A percentile compares a stretch with the other conserved stretches of the same genome.
Conservation (phyloP, 2,329 filamentous ascomycete species). For the Neospermospora avenae region DNA sequence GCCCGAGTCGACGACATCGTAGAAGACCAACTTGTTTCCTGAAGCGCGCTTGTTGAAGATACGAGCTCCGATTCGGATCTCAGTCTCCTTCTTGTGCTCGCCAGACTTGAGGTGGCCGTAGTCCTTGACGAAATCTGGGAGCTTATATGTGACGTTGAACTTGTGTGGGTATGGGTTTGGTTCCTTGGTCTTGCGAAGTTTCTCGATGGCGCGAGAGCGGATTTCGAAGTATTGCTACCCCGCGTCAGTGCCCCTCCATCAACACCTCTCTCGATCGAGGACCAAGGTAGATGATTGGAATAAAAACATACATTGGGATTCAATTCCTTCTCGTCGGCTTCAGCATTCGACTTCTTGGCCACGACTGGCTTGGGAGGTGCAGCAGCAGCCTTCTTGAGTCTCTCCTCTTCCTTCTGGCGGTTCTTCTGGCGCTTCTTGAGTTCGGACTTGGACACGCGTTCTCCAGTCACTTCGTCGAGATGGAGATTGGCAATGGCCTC, state of each 20-base stretch:
- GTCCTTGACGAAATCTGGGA: conserved; percentile 74
- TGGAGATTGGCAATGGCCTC: conserved; percentile 49
- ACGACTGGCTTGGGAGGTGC: conserved; percentile 57
- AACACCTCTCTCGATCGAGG: neutral
- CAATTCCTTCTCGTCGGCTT: conserved; percentile 66
- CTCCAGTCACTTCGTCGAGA: conserved; percentile 90
- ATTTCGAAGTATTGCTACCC: conserved; percentile 91
- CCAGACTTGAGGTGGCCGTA: conserved; percentile 84
- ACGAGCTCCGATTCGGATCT: conserved; percentile 75
- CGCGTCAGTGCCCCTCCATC: conserved; percentile 17
- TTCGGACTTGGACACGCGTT: conserved; percentile 78
- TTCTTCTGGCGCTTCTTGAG: conserved; percentile 96
- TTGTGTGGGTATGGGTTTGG: conserved; percentile 91
- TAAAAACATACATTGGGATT: conserved; percentile 71
- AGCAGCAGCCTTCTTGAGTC: conserved; percentile 77
- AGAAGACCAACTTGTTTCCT: conserved; percentile 86
- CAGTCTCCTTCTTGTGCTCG: conserved; percentile 72
- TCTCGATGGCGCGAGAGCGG: conserved; percentile 77
- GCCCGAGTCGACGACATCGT: conserved; percentile 76
- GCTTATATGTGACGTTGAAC: conserved; percentile 82
- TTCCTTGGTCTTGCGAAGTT: conserved; percentile 67
- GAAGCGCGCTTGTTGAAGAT: conserved; percentile 85
- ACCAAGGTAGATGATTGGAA: conserved; percentile 19
- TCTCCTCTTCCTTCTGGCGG: conserved; percentile 81
- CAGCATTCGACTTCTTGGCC: conserved; percentile 51